phyloP scores from a whole-genome alignment of 2,329 filamentous ascomycete genomes.

The Macrophomina tecta region DNA sequence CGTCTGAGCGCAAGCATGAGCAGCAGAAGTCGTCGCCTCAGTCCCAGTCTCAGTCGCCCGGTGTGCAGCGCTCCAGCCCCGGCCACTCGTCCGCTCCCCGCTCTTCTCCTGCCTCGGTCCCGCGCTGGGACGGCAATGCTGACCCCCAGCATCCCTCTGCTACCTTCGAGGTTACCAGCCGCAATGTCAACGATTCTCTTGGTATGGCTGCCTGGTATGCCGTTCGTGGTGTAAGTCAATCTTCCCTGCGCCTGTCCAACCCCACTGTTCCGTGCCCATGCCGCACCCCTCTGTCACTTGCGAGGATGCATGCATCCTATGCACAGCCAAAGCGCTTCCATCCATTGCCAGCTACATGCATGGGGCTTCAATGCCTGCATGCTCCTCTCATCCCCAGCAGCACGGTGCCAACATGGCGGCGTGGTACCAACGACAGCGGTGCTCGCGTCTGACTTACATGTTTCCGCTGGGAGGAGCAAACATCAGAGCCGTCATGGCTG shows the following conservation, averaged over 20 bases:
- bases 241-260: not conserved
- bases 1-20: not conserved
- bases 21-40: not conserved
- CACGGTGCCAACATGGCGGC: not conserved
- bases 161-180: constrained; percentile 34
- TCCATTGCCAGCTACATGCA: not conserved
- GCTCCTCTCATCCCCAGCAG: not conserved
- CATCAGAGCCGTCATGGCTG: too few species aligned
- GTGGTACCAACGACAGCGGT: not conserved
- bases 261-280: not conserved
- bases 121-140: constrained; percentile 43
- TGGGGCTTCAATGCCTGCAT: not conserved
- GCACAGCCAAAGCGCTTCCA: not conserved
- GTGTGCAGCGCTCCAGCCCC: constrained; percentile 24
- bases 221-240: constrained; percentile 43
- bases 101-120: constrained; percentile 38
- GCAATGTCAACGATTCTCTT: constrained; percentile 45
- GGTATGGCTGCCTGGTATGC: constrained; percentile 43
- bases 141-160: constrained; percentile 34
- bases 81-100: constrained; percentile 28
- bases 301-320: not conserved
- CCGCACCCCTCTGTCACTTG: not conserved
- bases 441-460: too few species aligned
- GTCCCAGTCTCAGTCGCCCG: constrained; percentile 6
- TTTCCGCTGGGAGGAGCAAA: too few species aligned